Evolutionary conservation across 768 basidiomycete species (phyloP), one percentile per base, ranked within the genome.

Genomic region (Collybia sordida): DNA sequence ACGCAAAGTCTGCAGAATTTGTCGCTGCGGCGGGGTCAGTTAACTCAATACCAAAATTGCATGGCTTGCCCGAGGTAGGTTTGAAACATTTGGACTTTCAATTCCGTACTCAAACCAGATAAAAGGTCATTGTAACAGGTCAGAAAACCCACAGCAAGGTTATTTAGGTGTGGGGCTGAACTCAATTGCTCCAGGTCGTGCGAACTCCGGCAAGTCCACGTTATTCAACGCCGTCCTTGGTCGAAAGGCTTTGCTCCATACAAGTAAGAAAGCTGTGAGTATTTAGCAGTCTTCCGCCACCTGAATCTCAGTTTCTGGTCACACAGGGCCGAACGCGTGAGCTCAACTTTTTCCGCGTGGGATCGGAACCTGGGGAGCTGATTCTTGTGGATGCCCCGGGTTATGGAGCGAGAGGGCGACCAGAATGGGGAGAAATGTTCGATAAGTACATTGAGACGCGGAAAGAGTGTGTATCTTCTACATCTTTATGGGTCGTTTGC

Each of bases 381-480:
- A 61, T 90, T 18, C 67, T 92, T 3, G 89, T 93, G 8, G 90
- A 93, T 58, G 78, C 89, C 11, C 90, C 90, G 2, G 90, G 90
- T 14, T 93, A 92, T 62, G 90, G 90, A 42, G 68, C 75, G 7
- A 74, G 87, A 47, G 89, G 90, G 11, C 77, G 86, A 37, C 74
- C 76, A 27, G 86, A 89, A 65, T 92, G 89, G 89, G 89, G 90
- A 1, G 62, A 69, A 22, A 56, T 88, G 3, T 90, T 91, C 62
- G 73, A 86, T 46, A 66, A 78, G 36, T 92, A 90, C 59, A 53
- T 89, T 12, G 61, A 73, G 46, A 79, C 69, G 34, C 81, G 89
- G 15, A 65, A 78, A 59, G 72, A 83, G 88, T 90, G 56, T 51
- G 84, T 71, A 14, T 22, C 12, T 34, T 31, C 37, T 17, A 19